Evolutionary conservation across 2,329 filamentous ascomycete species (phyloP), one percentile per base, ranked within the genome.

Genomic region (Monosporascus sp.): DNA sequence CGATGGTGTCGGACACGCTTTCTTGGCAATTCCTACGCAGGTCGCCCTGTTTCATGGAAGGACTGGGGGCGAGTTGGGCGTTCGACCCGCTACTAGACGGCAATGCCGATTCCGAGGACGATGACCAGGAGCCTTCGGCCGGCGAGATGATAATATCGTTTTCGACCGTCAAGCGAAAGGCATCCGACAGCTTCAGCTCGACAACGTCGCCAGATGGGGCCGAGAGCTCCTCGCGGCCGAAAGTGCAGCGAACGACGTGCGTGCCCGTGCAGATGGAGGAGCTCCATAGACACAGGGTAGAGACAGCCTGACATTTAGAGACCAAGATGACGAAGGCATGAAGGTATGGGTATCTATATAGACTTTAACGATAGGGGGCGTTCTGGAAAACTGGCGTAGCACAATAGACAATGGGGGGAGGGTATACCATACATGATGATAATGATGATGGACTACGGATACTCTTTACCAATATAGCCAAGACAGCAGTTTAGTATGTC

Each of bases 51-150:
- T 79, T 75, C 56, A 67, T 79, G 7, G 71, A 77, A 14, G 79
- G 79, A 2, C 71, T 85, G 0, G 81, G 84, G 58, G 72, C 72
- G 3, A 75, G 77, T 57, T 85, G 81, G 81, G 71, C 67, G 0
- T 74, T 76, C 52, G 80, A 84, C 53, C 60, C 67, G 6, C 65
- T 75, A 41, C 72, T 85, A 7, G 81, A 85, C 61, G 67, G 62
- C 14, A 64, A 64, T 46, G 67, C 69, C 24, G 68, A 67, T 11
- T 70, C 67, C 35, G 70, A 72, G 20, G 67, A 69, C 52, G 68
- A 69, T 48, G 61, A 60, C n/a, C 54, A 62, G 9, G 70, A 73
- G 18, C 73, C 74, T 7, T 73, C 76, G 8, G 77, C 77, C 5
- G 77, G 77, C 6, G 76, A 79, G 48, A 75, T 81, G 53, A 67